Conservation (phyloP, 805 yeast species). For the Starmerella scarabaei region DNA sequence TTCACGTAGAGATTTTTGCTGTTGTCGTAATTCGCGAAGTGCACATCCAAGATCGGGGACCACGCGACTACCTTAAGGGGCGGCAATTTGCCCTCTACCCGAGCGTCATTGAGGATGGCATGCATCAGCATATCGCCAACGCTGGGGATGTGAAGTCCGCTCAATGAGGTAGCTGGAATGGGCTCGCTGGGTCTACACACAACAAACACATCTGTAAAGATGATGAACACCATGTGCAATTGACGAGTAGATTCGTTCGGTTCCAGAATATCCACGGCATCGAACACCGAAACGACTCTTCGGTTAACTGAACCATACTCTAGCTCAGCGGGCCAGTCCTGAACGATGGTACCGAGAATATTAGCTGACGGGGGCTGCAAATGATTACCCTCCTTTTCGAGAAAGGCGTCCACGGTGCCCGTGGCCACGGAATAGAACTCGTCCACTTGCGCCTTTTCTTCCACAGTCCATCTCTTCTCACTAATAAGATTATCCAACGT, state of each 20-base stretch:
- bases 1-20: conserved; percentile 13
- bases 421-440: conserved; percentile 39
- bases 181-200: conserved; percentile 39
- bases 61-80: conserved; percentile 54
- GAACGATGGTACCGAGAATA: conserved; percentile 68
- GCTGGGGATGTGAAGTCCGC: conserved; percentile 38
- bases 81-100: conserved; percentile 49
- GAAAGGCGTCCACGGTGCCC: conserved; percentile 71
- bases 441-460: conserved; percentile 25
- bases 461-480: conserved; percentile 35
- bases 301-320: conserved; percentile 83
- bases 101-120: conserved; percentile 73
- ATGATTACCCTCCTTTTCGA: conserved; percentile 45
- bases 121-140: conserved; percentile 79
- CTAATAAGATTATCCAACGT: conserved; percentile 49
- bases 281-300: conserved; percentile 67
- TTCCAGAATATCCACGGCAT: conserved; percentile 30
- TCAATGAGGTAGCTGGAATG: conserved; percentile 29
- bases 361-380: conserved; percentile 39
- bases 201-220: conserved; percentile 70
- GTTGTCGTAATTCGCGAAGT: conserved; percentile 17
- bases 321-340: conserved; percentile 74
- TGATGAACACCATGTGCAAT: conserved; percentile 44
- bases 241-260: conserved; percentile 21
- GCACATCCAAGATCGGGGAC: conserved; percentile 46